Conservation (phyloP, 2,329 filamentous ascomycete species). For the Sphaerulina musiva region DNA sequence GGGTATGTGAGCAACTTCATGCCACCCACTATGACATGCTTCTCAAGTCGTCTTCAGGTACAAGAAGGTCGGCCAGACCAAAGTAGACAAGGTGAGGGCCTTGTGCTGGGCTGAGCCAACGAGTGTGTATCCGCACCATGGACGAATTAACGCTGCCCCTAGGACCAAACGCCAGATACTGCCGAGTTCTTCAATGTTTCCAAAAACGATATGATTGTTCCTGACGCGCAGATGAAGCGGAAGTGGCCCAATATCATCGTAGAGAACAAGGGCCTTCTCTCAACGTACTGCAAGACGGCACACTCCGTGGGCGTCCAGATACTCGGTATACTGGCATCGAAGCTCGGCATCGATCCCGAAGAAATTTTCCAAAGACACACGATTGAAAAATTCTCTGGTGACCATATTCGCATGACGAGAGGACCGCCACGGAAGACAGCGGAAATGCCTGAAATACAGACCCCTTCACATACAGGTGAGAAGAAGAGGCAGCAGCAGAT, state of each 20-base stretch:
- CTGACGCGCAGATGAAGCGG: conserved; percentile 30
- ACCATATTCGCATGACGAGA: conserved; percentile 49
- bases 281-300: conserved; percentile 42
- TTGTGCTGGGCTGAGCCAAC: no score
- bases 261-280: conserved; percentile 31
- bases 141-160: neutral
- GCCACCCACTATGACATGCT: neutral
- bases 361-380: conserved; percentile 44
- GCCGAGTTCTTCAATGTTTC: conserved; percentile 53
- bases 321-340: conserved; percentile 42
- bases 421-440: conserved; percentile 41
- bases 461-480: conserved; percentile 47
- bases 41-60: conserved; percentile 21
- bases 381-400: conserved; percentile 40
- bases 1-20: conserved; percentile 15
- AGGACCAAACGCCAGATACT: conserved; percentile 44
- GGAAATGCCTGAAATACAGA: conserved; percentile 34
- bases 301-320: conserved; percentile 44
- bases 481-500: neutral
- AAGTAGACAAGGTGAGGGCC: conserved; percentile 38
- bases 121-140: neutral
- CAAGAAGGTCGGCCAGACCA: conserved; percentile 40
- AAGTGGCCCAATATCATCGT: conserved; percentile 27
- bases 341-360: conserved; percentile 39
- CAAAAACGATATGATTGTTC: conserved; percentile 49